Evolutionary conservation across 129 eudicot genomes (phyloP).

Genomic region (Tagetes patula): DNA sequence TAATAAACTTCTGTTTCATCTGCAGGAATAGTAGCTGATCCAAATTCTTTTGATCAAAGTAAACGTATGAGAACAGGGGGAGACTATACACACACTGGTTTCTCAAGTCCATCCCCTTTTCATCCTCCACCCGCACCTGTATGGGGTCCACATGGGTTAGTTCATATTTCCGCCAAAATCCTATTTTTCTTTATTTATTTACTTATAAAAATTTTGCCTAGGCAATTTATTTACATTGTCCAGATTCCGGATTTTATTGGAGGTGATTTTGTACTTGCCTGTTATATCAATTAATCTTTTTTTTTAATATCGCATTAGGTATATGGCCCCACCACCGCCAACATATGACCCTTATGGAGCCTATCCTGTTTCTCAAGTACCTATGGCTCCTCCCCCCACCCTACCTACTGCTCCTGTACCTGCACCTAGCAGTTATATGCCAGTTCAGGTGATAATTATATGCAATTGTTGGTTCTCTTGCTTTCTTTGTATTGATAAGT

Average conservation of each 20-base stretch:
- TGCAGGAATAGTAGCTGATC: conserved; percentile 89
- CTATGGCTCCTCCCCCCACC: conserved; percentile 85
- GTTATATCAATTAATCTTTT: background rate
- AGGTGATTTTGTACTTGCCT: background rate
- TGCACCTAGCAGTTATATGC: conserved; percentile 88
- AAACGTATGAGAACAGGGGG: conserved; percentile 93
- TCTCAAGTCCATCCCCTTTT: conserved; percentile 84
- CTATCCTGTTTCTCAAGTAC: conserved; percentile 80
- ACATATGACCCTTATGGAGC: conserved; percentile 89
- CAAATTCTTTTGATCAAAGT: conserved; percentile 87
- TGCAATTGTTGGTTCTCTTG: conserved; percentile 3
- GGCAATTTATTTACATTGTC: background rate
- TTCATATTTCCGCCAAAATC: background rate
- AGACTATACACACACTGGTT: conserved; percentile 83
- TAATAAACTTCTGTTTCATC: background rate
- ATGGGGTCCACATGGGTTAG: conserved; percentile 97
- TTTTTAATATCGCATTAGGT: conserved; percentile 41
- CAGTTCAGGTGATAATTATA: conserved; percentile 61
- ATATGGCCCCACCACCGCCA: conserved; percentile 88
- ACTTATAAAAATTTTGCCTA: background rate
- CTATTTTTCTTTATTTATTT: background rate
- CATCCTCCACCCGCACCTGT: conserved; percentile 94
- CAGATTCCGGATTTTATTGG: conserved; percentile 4
- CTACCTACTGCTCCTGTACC: conserved; percentile 81
- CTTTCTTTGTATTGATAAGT: conserved; percentile 12